Evolutionary conservation across 2,329 filamentous ascomycete species (phyloP), one percentile per base, ranked within the genome.

Genomic region (Nemania sp.): DNA sequence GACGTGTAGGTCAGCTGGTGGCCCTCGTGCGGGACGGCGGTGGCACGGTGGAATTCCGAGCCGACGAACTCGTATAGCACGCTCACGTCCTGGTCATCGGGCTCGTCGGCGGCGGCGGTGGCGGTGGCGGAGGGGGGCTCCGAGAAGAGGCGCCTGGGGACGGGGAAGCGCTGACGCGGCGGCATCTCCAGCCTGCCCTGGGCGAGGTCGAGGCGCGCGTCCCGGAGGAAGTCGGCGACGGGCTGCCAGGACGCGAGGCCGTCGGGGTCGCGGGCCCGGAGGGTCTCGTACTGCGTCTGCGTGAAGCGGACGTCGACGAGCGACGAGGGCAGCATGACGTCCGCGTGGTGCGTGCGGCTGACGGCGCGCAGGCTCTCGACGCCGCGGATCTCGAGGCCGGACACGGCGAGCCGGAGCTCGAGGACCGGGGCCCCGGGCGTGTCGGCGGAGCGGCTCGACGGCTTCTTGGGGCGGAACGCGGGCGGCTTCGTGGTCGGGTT

Each of bases 1-100:
- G 76, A 80, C 18, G 77, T 81, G 75, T 85, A 85, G 7, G 75
- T 76, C 9, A 87, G 72, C 11, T 70, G 79, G 71, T 81, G 78
- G 45, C 75, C 77, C 6, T 74, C 63, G 70, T 79, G 81, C 2
- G 76, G 69, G 40, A 78, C 72, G 10, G 79, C 73, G 48, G 80
- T 71, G 21, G 75, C 72, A 59, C 81, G 80, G 47, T 80, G 81
- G 40, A 86, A 74, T 66, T 87, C 83, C 1, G 84, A 74, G 7
- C 66, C 82, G 49, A 77, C 75, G 69, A 85, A 84, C 15, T 76
- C 62, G 72, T 81, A 81, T 11, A 11, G 12, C 10, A 39, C 10
- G 35, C 35, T 12, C 4, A 13, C 35, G 35, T n/a, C n/a, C n/a
- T n/a, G n/a, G n/a, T 5, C 11, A 39, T 39, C 15, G 11, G 11